phyloP scores from a whole-genome alignment of 306 rosid genomes.

The Sicyos baderoa region DNA sequence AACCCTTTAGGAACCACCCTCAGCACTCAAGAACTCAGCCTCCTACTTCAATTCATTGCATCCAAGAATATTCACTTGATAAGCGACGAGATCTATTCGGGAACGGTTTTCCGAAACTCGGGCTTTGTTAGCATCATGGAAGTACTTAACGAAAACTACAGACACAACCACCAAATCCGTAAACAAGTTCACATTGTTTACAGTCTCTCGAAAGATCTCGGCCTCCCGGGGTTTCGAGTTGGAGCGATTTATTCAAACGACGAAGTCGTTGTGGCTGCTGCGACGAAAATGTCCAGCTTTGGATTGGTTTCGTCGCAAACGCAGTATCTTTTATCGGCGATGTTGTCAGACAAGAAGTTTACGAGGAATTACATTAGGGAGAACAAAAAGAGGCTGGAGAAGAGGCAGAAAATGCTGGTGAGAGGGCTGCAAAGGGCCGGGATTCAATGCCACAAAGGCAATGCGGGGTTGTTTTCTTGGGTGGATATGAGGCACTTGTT shows the following conservation, averaged over 20 bases:
- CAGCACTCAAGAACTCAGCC: conserved; percentile 5
- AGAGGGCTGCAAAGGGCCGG: conserved; percentile 1
- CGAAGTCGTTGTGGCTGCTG: conserved; percentile 8
- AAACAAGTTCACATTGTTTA: conserved; percentile 17
- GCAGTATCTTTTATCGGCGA: conserved; percentile 13
- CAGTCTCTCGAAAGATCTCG: conserved; percentile 17
- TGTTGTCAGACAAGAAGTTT: conserved; percentile 14
- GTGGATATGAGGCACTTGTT: conserved; percentile 20
- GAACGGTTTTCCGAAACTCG: not conserved
- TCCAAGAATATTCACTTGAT: conserved; percentile 5
- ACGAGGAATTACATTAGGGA: conserved; percentile 6
- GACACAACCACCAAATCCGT: not conserved
- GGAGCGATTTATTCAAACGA: conserved; percentile 14
- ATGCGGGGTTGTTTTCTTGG: conserved; percentile 13
- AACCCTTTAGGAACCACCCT: conserved; percentile 16
- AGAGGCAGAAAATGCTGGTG: not conserved
- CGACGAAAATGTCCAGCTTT: conserved; percentile 16
- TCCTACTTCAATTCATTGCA: conserved; percentile 6
- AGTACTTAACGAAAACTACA: not conserved
- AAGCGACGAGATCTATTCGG: conserved; percentile 20
- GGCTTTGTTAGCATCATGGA: conserved; percentile 13
- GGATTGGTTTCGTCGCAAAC: conserved; percentile 19
- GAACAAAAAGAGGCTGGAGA: conserved; percentile 8
- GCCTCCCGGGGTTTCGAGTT: conserved; percentile 12
- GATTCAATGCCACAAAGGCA: conserved; percentile 12